These are phyloP conservation scores for Zymoseptoria ardabiliae DNA, from an alignment of 2,329 filamentous ascomycete species.

Conservation along the genomic window DNA sequence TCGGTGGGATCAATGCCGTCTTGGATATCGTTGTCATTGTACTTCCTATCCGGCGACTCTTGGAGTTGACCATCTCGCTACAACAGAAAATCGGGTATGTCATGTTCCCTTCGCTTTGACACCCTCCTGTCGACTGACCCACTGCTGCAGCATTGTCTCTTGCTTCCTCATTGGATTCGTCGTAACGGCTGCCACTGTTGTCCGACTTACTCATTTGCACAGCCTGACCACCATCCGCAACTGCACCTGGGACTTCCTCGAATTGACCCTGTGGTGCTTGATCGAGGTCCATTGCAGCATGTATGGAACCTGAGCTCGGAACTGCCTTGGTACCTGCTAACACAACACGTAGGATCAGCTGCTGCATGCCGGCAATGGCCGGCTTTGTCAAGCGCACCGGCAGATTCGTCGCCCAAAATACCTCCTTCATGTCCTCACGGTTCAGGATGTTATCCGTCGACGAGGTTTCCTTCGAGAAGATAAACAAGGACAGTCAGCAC, in stretches of 20 bases:
- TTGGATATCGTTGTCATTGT: slow-evolving; percentile 9
- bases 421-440: neutral
- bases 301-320: neutral
- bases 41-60: slow-evolving; percentile 10
- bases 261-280: neutral
- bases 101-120: neutral
- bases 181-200: neutral
- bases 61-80: slow-evolving; percentile 4
- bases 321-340: neutral
- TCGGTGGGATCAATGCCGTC: slow-evolving; percentile 6
- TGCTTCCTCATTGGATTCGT: neutral
- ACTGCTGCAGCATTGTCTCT: neutral
- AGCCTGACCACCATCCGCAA: neutral
- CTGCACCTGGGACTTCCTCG: neutral
- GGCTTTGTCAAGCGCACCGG: neutral
- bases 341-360: neutral
- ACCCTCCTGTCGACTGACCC: neutral
- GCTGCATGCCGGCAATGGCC: neutral
- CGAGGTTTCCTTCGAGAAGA: neutral
- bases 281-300: neutral
- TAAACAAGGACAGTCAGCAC: neutral
- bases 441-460: neutral
- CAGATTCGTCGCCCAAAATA: neutral
- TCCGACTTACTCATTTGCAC: neutral
- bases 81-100: slow-evolving; percentile 2